Evolutionary conservation across 2,329 filamentous ascomycete species (phyloP).

Genomic region (Alternaria arborescens): DNA sequence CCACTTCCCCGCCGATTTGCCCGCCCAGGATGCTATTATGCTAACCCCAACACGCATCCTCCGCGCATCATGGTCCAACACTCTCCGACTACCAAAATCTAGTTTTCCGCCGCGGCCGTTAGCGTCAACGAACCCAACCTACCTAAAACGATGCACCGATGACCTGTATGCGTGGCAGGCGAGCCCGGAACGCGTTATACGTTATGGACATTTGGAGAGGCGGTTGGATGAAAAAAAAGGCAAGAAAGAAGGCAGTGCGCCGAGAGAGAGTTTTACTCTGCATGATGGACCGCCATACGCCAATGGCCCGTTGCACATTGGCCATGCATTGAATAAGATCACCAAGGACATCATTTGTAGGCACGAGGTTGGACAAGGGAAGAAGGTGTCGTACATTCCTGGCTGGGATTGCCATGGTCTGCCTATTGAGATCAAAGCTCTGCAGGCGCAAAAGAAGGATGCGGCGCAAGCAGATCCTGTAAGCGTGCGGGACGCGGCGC

Average conservation of each 20-base stretch:
- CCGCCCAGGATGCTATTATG: slow-evolving; percentile 50
- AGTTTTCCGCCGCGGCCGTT: slow-evolving; percentile 57
- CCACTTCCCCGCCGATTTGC: slow-evolving; percentile 12
- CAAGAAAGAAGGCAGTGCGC: not conserved
- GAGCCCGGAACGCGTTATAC: slow-evolving; percentile 54
- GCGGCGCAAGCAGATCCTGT: slow-evolving; percentile 53
- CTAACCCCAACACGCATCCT: slow-evolving; percentile 48
- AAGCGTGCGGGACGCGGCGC: slow-evolving; percentile 70
- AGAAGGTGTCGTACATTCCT: slow-evolving; percentile 80
- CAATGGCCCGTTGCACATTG: slow-evolving; percentile 89
- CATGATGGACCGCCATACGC: slow-evolving; percentile 98
- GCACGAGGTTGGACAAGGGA: slow-evolving; percentile 79
- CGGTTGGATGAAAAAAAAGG: not conserved
- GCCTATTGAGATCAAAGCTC: slow-evolving; percentile 94
- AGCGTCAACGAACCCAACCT: slow-evolving; percentile 48
- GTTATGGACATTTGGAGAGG: slow-evolving; percentile 32
- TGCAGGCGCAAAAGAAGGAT: slow-evolving; percentile 65
- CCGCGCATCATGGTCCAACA: slow-evolving; percentile 55
- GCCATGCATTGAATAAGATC: slow-evolving; percentile 96
- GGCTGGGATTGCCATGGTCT: slow-evolving; percentile 99
- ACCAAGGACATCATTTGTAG: slow-evolving; percentile 93
- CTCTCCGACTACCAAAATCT: slow-evolving; percentile 60
- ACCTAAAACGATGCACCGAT: slow-evolving; percentile 82
- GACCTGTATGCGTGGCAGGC: slow-evolving; percentile 90
- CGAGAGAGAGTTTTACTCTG: slow-evolving; percentile 72